Evolutionary conservation across 2,329 filamentous ascomycete genomes (phyloP).

Genomic region (Fusarium sp.): DNA sequence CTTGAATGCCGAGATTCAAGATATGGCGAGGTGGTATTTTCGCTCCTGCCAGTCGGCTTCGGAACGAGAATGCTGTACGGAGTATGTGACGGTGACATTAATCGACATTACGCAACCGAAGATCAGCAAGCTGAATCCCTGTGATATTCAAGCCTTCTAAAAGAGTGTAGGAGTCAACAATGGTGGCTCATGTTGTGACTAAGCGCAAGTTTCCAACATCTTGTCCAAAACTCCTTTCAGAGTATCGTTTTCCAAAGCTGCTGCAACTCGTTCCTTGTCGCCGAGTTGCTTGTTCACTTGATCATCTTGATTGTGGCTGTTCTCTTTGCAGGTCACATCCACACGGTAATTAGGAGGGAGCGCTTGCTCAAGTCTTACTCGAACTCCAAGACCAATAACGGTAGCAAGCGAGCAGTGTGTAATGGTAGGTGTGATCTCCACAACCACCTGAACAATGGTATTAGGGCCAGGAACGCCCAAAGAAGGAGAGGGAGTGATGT

Average conservation of each 20-base stretch:
- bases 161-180: neutral
- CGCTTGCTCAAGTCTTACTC: slow-evolving; percentile 90
- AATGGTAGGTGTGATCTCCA: slow-evolving; percentile 95
- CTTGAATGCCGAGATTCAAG: slow-evolving; percentile 32
- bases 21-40: slow-evolving; percentile 33
- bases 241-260: slow-evolving; percentile 92
- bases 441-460: slow-evolving; percentile 79
- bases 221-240: slow-evolving; percentile 89
- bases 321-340: slow-evolving; percentile 94
- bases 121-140: slow-evolving; percentile 16
- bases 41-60: slow-evolving; percentile 12
- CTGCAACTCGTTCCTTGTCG: slow-evolving; percentile 96
- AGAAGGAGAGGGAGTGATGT: slow-evolving; percentile 68
- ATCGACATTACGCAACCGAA: neutral
- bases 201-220: slow-evolving; percentile 90
- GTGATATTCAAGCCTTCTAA: slow-evolving; percentile 5
- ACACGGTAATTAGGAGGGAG: slow-evolving; percentile 92
- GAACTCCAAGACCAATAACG: slow-evolving; percentile 92
- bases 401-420: slow-evolving; percentile 97
- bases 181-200: slow-evolving; percentile 4
- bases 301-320: slow-evolving; percentile 93
- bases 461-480: slow-evolving; percentile 59
- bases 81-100: neutral
- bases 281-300: slow-evolving; percentile 97
- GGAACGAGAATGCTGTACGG: slow-evolving; percentile 20